Conservation (phyloP, 306 rosid species). For the Ormosia emarginata region DNA sequence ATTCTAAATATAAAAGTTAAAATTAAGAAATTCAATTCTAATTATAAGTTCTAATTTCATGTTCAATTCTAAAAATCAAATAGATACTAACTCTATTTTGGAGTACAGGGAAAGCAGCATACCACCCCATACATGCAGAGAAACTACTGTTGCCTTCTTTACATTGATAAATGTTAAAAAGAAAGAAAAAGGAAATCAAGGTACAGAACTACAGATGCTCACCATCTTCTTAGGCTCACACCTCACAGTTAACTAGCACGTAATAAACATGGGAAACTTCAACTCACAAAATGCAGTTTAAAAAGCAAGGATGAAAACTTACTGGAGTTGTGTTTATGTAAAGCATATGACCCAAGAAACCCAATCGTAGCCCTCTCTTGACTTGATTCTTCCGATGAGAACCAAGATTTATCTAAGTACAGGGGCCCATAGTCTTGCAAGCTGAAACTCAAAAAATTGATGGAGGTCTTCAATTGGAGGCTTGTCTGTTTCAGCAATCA, state of each 20-base stretch:
- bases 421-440: conserved; percentile 89
- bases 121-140: neutral
- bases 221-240: neutral
- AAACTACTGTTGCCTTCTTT: neutral
- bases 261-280: neutral
- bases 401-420: conserved; percentile 69
- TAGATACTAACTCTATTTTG: neutral
- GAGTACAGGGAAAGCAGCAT: neutral
- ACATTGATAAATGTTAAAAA: neutral
- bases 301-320: conserved; percentile 22
- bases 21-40: too few relatives aligned
- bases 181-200: neutral
- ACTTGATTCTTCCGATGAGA: conserved; percentile 64
- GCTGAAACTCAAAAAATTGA: conserved; percentile 86
- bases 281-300: neutral
- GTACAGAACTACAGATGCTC: neutral
- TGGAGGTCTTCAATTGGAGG: conserved; percentile 82
- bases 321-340: conserved; percentile 74
- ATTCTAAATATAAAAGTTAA: too few relatives aligned
- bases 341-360: conserved; percentile 80
- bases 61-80: too few relatives aligned
- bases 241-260: neutral
- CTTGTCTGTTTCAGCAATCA: conserved; percentile 55
- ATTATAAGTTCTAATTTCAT: too few relatives aligned
- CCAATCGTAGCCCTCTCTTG: conserved; percentile 65